Conservation (phyloP, 2,329 filamentous ascomycete species). For the Penicillium concentricum region DNA sequence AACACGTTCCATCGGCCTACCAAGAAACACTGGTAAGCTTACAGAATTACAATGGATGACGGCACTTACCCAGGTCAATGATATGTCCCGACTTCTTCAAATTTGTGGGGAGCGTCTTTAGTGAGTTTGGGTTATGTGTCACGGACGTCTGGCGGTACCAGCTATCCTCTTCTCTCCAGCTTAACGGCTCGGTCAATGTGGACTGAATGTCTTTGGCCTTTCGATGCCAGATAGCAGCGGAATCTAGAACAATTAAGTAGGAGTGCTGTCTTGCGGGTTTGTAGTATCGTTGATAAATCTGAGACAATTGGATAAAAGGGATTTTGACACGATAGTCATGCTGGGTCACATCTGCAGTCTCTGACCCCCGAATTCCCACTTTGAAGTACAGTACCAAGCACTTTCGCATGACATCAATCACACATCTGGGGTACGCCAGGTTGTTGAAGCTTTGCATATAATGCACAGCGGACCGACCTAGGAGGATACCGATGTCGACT, state of each 20-base stretch:
- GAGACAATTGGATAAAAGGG: slow-evolving; percentile 45
- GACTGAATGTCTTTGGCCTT: slow-evolving; percentile 32
- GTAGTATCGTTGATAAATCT: slow-evolving; percentile 36
- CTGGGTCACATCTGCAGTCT: background rate
- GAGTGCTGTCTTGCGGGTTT: slow-evolving; percentile 17
- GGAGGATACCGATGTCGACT: slow-evolving; percentile 63
- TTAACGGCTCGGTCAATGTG: slow-evolving; percentile 44
- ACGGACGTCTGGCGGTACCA: slow-evolving; percentile 68
- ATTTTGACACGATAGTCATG: slow-evolving; percentile 45
- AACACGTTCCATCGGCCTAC: slow-evolving; percentile 65
- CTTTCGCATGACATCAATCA: slow-evolving; percentile 45
- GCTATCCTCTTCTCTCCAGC: slow-evolving; percentile 57
- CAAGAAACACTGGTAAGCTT: slow-evolving; percentile 7
- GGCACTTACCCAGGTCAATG: slow-evolving; percentile 58
- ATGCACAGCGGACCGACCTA: slow-evolving; percentile 57
- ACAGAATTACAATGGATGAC: no score
- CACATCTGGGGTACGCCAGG: slow-evolving; percentile 30
- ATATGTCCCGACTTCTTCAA: slow-evolving; percentile 52
- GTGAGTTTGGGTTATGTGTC: slow-evolving; percentile 43
- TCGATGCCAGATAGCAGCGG: slow-evolving; percentile 48
- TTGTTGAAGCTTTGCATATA: slow-evolving; percentile 52
- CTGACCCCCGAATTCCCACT: slow-evolving; percentile 24
- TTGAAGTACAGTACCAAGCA: slow-evolving; percentile 49
- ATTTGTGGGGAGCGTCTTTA: slow-evolving; percentile 41
- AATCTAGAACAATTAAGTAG: slow-evolving; percentile 42